phyloP scores from a whole-genome alignment of 768 basidiomycete genomes.

The Mycena alexandri region DNA sequence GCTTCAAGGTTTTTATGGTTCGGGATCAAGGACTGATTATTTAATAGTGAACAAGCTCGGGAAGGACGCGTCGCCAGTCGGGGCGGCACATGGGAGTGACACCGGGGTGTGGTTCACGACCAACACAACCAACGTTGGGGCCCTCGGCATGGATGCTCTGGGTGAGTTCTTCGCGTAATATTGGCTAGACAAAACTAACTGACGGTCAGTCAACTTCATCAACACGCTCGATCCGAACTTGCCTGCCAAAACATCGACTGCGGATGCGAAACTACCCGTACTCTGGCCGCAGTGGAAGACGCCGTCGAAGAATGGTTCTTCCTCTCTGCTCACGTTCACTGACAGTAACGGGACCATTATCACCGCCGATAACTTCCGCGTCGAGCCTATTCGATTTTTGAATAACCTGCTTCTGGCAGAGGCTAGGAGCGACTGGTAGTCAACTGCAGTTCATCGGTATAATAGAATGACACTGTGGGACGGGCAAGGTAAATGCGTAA shows the following conservation, averaged over 20 bases:
- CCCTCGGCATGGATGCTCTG: background rate
- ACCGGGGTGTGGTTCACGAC: conserved; percentile 25
- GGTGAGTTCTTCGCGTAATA: background rate
- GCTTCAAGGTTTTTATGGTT: conserved; percentile 24
- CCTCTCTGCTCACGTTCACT: background rate
- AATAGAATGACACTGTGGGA: too few relatives aligned
- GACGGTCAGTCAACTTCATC: conserved; percentile 23
- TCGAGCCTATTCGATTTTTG: background rate
- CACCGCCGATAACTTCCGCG: conserved; percentile 15
- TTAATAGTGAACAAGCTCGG: conserved; percentile 48
- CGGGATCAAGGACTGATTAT: too few relatives aligned
- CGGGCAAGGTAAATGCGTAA: too few relatives aligned
- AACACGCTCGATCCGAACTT: conserved; percentile 26
- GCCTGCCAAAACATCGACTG: background rate
- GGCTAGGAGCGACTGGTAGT: background rate
- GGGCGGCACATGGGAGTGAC: conserved; percentile 42
- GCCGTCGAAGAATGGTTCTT: background rate
- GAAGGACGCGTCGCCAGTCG: conserved; percentile 43
- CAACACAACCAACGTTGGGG: background rate
- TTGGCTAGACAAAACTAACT: background rate
- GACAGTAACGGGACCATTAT: background rate
- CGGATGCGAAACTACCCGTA: background rate
- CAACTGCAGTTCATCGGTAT: too few relatives aligned
- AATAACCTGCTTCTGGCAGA: background rate
- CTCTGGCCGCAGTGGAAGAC: conserved; percentile 23